Evolutionary conservation across 352 stramenopile genomes (phyloP), one percentile per base, ranked within the genome.

Genomic region (Phytophthora syringae): DNA sequence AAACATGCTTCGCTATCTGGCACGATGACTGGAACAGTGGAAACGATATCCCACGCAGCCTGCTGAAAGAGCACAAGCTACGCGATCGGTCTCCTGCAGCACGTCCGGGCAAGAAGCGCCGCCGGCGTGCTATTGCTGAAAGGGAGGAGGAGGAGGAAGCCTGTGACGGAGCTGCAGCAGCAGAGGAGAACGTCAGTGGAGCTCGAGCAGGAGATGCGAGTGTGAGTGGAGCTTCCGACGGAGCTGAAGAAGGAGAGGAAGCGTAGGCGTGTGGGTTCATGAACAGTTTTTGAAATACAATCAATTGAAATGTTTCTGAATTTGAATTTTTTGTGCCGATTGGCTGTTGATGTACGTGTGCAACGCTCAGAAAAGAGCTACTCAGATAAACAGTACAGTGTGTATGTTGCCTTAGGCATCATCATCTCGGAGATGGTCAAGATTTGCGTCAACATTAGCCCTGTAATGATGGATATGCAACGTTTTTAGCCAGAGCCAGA

Each of bases 401-500:
- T 32, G 11, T 47, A 55, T 50, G 49, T 60, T 54, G 51, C 0
- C 13, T 37, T 47, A 16, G 0, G 12, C 49, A 55, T 55, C 42
- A 60, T 55, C 55, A 52, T 0, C 9, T 0, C 10, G 16, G 15
- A 7, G 22, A 27, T 2, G 7, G 4, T 20, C 15, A 44, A 39
- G 5, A 7, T 40, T 32, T 43, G 9, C n/a, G 27, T 32, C 27
- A 32, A 32, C 27, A 32, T 32, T 10, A 9, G 9, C 12, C 32
- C 10, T 16, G 1, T 30, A 25, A 60, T 55, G 49, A 34, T 66
- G 49, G 39, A 66, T 21, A 21, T 43, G 58, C 2, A 22, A n/a
- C 12, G n/a, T 51, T 58, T 39, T 32, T 56, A 37, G 1, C 3
- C 20, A 22, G 37, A 22, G 3, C 1, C 10, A 45, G 25, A 13